Conservation (phyloP, 2,329 filamentous ascomycete genomes). For the Metarhizium brunneum region DNA sequence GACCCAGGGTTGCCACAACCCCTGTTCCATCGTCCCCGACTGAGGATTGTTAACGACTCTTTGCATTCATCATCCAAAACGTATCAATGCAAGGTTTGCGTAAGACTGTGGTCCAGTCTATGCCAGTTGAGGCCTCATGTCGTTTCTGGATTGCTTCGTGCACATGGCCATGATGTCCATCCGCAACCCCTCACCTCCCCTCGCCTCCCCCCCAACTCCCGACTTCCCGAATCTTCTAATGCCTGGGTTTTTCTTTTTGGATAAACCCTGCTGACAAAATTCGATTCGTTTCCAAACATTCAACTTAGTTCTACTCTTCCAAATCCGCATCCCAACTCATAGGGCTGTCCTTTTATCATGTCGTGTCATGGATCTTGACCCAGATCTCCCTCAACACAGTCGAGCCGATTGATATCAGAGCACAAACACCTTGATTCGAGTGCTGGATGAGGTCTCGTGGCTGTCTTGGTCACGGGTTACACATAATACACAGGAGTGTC, state of each 20-base stretch:
- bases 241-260: not conserved
- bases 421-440: not conserved
- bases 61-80: not conserved
- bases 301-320: not conserved
- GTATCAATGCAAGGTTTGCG: not conserved
- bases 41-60: not conserved
- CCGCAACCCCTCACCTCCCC: too few relatives aligned
- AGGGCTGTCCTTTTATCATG: not conserved
- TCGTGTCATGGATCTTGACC: not conserved
- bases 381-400: not conserved
- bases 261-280: not conserved
- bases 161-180: not conserved
- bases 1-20: slow-evolving; percentile 25
- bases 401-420: not conserved
- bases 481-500: not conserved
- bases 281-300: not conserved
- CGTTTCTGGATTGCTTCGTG: not conserved
- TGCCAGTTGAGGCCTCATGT: not conserved
- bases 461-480: not conserved
- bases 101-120: not conserved
- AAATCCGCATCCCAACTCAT: not conserved
- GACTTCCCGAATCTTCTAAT: not conserved
- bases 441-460: not conserved
- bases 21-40: slow-evolving; percentile 10
- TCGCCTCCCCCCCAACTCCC: not conserved